Percentiles rank a stretch among this genome's conserved stretches.
Evolutionary conservation across 2,329 filamentous ascomycete genomes (phyloP).

Genomic region (Colletotrichum cereale): DNA sequence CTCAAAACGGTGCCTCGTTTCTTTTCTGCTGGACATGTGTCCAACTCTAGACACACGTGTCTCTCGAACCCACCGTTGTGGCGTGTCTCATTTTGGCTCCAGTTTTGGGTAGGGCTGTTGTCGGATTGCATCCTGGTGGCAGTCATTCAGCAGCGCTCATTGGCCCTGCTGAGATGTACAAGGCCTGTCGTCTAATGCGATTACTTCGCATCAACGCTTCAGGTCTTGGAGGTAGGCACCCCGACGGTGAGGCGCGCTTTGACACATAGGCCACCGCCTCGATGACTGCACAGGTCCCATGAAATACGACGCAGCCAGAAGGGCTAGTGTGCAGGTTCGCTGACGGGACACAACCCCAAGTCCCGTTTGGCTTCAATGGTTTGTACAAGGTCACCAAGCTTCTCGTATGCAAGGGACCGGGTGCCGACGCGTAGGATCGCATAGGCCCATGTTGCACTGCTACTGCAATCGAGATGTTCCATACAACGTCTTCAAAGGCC

Average conservation of each 20-base stretch:
- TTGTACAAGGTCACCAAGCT: not conserved
- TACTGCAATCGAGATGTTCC: not conserved
- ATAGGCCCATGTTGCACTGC: not conserved
- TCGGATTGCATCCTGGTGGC: not conserved
- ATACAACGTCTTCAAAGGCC: not conserved
- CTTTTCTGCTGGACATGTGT: not conserved
- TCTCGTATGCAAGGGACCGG: slow-evolving; percentile 22
- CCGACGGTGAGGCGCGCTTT: not conserved
- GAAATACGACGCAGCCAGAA: not conserved
- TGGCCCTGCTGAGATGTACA: not conserved
- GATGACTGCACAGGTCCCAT: not conserved
- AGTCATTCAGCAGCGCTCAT: not conserved
- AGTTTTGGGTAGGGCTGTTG: not conserved
- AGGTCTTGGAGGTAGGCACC: slow-evolving; percentile 3
- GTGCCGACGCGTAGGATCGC: not conserved
- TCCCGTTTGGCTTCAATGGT: not conserved
- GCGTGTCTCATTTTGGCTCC: not conserved
- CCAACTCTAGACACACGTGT: not conserved
- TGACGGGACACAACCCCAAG: not conserved
- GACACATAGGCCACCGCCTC: not conserved
- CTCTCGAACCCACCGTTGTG: not conserved
- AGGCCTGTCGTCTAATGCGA: not conserved
- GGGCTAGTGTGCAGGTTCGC: not conserved
- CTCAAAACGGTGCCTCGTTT: not conserved
- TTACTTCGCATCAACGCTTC: not conserved